Base-by-base conservation (phyloP, 2,329 filamentous ascomycete species). In the Hypomyces perniciosus region DNA sequence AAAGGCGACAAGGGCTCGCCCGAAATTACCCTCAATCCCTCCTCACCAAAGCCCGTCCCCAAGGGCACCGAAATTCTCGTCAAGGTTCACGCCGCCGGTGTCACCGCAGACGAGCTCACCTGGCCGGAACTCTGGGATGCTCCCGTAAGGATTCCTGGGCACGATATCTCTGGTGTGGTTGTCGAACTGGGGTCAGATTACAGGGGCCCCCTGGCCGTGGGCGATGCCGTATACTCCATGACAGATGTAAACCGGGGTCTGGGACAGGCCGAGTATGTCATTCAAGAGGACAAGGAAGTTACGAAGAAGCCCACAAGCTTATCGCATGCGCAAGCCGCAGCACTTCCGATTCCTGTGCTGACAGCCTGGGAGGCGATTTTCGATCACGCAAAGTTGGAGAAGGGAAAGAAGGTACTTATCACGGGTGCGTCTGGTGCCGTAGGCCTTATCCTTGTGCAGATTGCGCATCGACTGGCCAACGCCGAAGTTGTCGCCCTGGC, bases 151-250 rank as follows among this genome's bases (percentile, higher is more conserved):
- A 62, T 70, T 9, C 68, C 68, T 0, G 68, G 68, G 0, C 67
- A 68, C 40, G 68, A 70, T 28, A 51, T 70, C 13, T 68, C 68
- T 3, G 68, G 68, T 20, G 52, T 56, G 5, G 51, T 70, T n/a
- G 53, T 48, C 2, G 56, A 54, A 0, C 44, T 69, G 2, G 63
- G 63, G 0, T 56, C 62, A 0, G 37, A 40, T 1, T 63, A 64
- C 54, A 28, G 35, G 5, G 63, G 63, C 2, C 12, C 53, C 1
- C 20, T 57, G 4, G 7, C 13, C 0, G 20, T 58, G 8, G 55
- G 57, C 10, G 57, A 65, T 6, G 50, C 53, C 7, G 62, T 67
- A 4, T 65, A 59, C 45, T 60, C 56, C n/a, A 62, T 67, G 58
- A 56, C 64, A 4, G 48, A 58, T 12, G 50, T 54, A 1, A 60